Base-by-base conservation (phyloP, 768 basidiomycete genomes). In the Mycena galopus region DNA sequence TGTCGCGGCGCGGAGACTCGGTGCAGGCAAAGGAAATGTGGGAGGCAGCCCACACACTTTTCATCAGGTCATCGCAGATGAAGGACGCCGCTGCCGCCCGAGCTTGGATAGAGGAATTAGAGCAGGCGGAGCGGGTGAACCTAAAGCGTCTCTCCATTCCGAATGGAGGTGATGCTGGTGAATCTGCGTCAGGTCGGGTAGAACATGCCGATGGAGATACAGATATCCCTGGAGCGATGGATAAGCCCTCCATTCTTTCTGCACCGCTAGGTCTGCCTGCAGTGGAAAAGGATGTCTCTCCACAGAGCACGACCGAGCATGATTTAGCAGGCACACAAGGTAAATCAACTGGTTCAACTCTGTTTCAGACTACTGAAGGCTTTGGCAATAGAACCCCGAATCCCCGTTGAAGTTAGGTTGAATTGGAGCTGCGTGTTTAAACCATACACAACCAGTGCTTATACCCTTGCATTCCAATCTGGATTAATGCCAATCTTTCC, bases 11-110 rank as follows among this genome's bases (percentile, higher is more conserved):
- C 59, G 59, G 59, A 42, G 35, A 60, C 37, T 60, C 23, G 35
- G 37, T 37, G 19, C 59, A 60, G 59, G 35, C 59, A 27, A 42
- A 60, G 59, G 35, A 60, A 42, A 60, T 60, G 59, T 60, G 59
- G 59, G 37, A 35, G 59, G 37, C 33, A 14, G 59, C 59, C 33
- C 59, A 60, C 37, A 35, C 59, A 39, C 59, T 60, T 32, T 59
- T 59, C 19, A 33, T 35, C 32, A 32, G 57, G 32, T 33, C 32
- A 17, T 59, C 57, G 10, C 59, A 60, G 59, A 60, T 60, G 33
- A 60, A 60, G 37, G 59, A 60, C 25, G 59, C 59, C 25, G 59
- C 33, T n/a, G 59, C 59, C 30, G 30, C 29, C 29, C 55, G 55
- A 57, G 55, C 55, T 57, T 29, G 55, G 55, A 57, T 57, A 33